These are phyloP conservation scores for Leccinum subgranulosum DNA, from an alignment of 768 basidiomycete species.

Conservation along the genomic window DNA sequence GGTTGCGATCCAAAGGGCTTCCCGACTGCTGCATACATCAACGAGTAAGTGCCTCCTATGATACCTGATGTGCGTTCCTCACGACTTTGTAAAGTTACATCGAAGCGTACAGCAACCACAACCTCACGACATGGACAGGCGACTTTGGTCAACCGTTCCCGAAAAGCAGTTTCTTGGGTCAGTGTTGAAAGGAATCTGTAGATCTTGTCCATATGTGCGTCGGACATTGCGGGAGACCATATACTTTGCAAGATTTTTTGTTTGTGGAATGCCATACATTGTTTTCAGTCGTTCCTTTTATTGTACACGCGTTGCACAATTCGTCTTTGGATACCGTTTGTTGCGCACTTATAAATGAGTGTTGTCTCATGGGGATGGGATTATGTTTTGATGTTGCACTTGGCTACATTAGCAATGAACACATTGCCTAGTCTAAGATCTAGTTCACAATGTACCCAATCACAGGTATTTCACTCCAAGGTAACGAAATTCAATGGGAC, in stretches of 20 bases:
- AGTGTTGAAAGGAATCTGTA: conserved; percentile 43
- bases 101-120: conserved; percentile 70
- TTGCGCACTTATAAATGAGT: conserved; percentile 6
- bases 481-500: neutral
- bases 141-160: conserved; percentile 68
- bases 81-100: conserved; percentile 36
- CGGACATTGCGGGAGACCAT: conserved; percentile 4
- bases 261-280: neutral
- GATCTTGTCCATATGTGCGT: conserved; percentile 3
- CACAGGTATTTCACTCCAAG: conserved; percentile 4
- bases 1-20: conserved; percentile 80
- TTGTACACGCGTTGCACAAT: conserved; percentile 12
- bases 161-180: conserved; percentile 57
- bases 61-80: neutral
- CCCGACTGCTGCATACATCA: conserved; percentile 83
- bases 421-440: conserved; percentile 24
- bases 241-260: no score
- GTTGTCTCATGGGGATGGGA: conserved; percentile 1
- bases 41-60: conserved; percentile 42
- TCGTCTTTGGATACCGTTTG: conserved; percentile 6
- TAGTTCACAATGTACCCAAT: neutral
- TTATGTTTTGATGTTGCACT: conserved; percentile 4
- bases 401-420: conserved; percentile 23
- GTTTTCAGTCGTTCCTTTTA: neutral
- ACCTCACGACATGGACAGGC: conserved; percentile 65